Evolutionary conservation across 225 moss, liverwort and hornwort species (phyloP).

Genomic region (Neckera pumila): DNA sequence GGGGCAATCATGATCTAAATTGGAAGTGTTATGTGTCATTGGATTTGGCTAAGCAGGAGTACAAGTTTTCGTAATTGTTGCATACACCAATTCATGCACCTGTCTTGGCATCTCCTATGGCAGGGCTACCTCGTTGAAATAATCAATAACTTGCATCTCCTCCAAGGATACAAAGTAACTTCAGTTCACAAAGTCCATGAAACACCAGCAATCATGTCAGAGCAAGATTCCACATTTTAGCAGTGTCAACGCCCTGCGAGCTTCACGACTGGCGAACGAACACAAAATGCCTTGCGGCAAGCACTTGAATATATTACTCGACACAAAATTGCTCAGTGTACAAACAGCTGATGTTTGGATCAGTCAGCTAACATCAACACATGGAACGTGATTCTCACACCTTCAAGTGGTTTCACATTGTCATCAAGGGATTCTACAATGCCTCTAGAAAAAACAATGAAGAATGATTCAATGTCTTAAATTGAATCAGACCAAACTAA

Average conservation of each 20-base stretch:
- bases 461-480: background rate
- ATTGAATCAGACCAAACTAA: constrained; percentile 9
- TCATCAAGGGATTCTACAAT: background rate
- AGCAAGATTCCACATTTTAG: background rate
- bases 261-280: background rate
- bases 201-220: background rate
- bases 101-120: background rate
- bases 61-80: background rate
- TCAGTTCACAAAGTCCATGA: background rate
- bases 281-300: background rate
- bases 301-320: background rate
- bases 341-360: constrained; percentile 3
- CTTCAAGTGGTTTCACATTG: background rate
- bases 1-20: background rate
- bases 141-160: background rate
- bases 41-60: background rate
- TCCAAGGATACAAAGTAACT: background rate
- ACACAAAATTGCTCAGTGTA: constrained; percentile 7
- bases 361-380: constrained; percentile 4
- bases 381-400: background rate
- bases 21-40: background rate
- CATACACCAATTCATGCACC: too few species aligned
- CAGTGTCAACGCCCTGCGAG: background rate
- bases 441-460: constrained; percentile 11
- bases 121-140: background rate